Evolutionary conservation across 768 basidiomycete genomes (phyloP), one percentile per base, ranked within the genome.

Genomic region (Rhodotorula toruloides): DNA sequence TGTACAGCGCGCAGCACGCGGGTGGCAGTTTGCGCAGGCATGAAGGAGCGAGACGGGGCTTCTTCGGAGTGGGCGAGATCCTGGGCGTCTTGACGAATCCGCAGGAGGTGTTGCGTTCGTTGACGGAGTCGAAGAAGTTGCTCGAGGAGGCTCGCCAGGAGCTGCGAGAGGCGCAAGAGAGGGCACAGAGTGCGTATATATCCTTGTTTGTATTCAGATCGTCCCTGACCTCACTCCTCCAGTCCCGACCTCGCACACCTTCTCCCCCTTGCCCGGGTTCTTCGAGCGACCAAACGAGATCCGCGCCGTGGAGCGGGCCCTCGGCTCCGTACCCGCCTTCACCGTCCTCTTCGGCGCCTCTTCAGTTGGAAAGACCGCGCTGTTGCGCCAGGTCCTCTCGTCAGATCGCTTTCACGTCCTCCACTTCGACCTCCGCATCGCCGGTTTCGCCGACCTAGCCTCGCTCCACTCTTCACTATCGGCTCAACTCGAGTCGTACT

Each of bases 41-140:
- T 40, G 48, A 31, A 11, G 47, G 47, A 3, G 17, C 19, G 12
- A 40, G 55, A 40, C 27, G 69, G 31, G 85, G 85, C 67, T 83
- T 89, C 68, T 90, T 90, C 68, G 88, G 89, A 34, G 82, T 90
- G 80, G 83, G 87, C 57, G 89, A 90, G 66, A 84, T 91, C 58
- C 77, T 90, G 42, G 82, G 83, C 29, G 89, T 90, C 27, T 77
- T 90, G 29, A 79, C 86, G 37, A 89, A 89, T 69, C 89, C 89
- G 4, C 84, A 84, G 65, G 85, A 88, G 70, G 88, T 88, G 4
- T 82, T 90, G 3, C 85, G 88, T 34, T 88, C 86, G 13, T 82
- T 91, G 44, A 85, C 87, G 3, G 90, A 91, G 75, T 88, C 88
- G 6, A 85, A 82, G 67, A 83, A 82, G 56, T 81, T 88, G 57